phyloP scores from a whole-genome alignment of 192 early-diverging fungal genomes.

The Phycomyces nitens region DNA sequence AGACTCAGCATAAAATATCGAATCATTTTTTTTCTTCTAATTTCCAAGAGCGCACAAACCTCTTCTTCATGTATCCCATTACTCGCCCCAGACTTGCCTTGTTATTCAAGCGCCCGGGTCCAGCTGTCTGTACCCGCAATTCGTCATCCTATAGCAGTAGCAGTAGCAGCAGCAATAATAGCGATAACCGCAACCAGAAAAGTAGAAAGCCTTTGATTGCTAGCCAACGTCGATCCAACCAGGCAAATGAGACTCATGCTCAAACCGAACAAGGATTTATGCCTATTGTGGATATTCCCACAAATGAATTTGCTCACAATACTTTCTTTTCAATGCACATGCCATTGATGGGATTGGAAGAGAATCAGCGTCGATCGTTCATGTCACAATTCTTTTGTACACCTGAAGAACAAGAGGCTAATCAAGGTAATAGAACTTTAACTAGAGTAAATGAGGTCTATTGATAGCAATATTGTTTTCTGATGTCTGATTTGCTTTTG shows the following conservation, averaged over 20 bases:
- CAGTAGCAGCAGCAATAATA: neutral
- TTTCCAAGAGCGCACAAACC: too few species aligned
- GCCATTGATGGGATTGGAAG: neutral
- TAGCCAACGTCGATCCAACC: neutral
- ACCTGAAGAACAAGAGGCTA: neutral
- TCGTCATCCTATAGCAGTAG: neutral
- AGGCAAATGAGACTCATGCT: neutral
- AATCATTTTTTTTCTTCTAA: too few species aligned
- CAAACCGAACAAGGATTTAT: neutral
- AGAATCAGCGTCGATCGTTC: neutral
- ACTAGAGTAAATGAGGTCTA: too few species aligned
- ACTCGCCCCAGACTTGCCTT: neutral
- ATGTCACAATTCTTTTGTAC: neutral
- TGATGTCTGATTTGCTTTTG: too few species aligned
- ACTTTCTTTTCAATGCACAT: neutral
- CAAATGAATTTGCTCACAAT: neutral
- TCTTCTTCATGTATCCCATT: neutral
- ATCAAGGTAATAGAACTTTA: neutral
- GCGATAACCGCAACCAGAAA: neutral
- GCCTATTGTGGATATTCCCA: neutral
- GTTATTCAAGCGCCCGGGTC: neutral
- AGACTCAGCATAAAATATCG: too few species aligned
- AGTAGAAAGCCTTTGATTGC: neutral
- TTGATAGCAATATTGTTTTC: too few species aligned
- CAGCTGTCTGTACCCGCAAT: constrained; percentile 7